These are phyloP conservation scores for Cryphonectria nitschkei DNA, from an alignment of 2,329 filamentous ascomycete genomes.

Conservation along the genomic window DNA sequence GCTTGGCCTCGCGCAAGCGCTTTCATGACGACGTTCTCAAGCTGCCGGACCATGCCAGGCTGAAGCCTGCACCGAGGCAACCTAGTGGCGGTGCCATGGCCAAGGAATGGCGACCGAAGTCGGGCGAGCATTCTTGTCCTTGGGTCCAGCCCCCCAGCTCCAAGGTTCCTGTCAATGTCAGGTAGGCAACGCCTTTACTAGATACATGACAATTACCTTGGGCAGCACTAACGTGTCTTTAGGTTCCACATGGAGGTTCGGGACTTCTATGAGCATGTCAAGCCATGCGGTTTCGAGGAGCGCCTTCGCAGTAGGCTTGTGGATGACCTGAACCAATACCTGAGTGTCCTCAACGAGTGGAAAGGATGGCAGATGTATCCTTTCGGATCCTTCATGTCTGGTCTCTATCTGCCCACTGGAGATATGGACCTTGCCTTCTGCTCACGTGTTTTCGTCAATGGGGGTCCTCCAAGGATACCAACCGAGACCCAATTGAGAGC, in stretches of 20 bases:
- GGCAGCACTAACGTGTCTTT: constrained; percentile 11
- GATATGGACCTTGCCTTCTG: constrained; percentile 94
- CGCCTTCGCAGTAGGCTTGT: constrained; percentile 74
- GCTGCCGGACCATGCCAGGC: constrained; percentile 53
- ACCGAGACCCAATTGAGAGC: constrained; percentile 62
- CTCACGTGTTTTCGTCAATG: constrained; percentile 58
- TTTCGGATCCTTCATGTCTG: constrained; percentile 95
- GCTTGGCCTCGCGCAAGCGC: constrained; percentile 73
- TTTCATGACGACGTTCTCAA: constrained; percentile 72
- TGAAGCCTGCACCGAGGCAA: constrained; percentile 56
- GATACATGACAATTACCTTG: neutral
- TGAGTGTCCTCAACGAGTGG: constrained; percentile 41
- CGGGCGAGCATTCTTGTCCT: constrained; percentile 55
- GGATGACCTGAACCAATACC: constrained; percentile 63
- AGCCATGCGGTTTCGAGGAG: constrained; percentile 77
- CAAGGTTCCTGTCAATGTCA: constrained; percentile 41
- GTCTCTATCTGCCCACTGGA: constrained; percentile 70
- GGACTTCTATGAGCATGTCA: constrained; percentile 86
- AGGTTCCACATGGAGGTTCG: constrained; percentile 89
- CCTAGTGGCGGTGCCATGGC: constrained; percentile 54
- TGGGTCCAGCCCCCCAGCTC: constrained; percentile 66
- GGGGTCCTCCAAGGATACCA: constrained; percentile 45
- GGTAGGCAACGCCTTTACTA: constrained; percentile 8
- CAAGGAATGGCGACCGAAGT: constrained; percentile 54
- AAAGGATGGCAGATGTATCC: constrained; percentile 60